Percentiles rank a stretch among this genome's conserved stretches.
Conservation (phyloP, 202 grass and related monocot species). For the Elaeis oleifera region DNA sequence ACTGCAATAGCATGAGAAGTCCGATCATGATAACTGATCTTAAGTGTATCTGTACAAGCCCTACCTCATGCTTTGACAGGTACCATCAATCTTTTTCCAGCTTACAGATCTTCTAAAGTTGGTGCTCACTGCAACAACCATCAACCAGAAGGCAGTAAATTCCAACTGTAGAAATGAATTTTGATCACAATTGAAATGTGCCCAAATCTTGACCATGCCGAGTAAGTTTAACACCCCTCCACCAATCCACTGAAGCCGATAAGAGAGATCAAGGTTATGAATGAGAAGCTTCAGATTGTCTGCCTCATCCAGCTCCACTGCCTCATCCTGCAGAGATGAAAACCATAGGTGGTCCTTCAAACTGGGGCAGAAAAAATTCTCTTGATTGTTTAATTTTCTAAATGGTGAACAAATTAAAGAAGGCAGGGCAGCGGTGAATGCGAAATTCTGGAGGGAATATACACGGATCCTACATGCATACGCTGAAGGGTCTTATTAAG, state of each 20-base stretch:
- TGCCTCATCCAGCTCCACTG: slow-evolving; percentile 42
- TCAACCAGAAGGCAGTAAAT: neutral
- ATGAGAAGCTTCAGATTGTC: slow-evolving; percentile 66
- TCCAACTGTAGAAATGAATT: neutral
- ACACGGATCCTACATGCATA: too few relatives aligned
- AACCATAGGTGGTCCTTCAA: neutral
- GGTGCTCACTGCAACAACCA: neutral
- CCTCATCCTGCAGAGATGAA: slow-evolving; percentile 13
- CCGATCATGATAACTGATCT: too few relatives aligned
- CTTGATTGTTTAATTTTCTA: too few relatives aligned
- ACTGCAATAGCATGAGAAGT: too few relatives aligned
- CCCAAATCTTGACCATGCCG: slow-evolving; percentile 69
- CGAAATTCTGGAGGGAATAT: neutral
- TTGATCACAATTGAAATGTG: slow-evolving; percentile 68
- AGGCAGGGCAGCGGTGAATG: neutral
- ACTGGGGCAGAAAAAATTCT: too few relatives aligned
- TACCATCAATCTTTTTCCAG: too few relatives aligned
- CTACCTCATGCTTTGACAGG: too few relatives aligned
- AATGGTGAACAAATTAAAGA: neutral
- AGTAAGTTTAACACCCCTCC: slow-evolving; percentile 58
- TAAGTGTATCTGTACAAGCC: too few relatives aligned
- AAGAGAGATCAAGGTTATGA: slow-evolving; percentile 89
- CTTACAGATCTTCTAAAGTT: too few relatives aligned
- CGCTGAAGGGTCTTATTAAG: too few relatives aligned
- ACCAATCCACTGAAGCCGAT: slow-evolving; percentile 64